Evolutionary conservation across 192 early-diverging fungal species (phyloP).

Genomic region (Dissophora ornata): DNA sequence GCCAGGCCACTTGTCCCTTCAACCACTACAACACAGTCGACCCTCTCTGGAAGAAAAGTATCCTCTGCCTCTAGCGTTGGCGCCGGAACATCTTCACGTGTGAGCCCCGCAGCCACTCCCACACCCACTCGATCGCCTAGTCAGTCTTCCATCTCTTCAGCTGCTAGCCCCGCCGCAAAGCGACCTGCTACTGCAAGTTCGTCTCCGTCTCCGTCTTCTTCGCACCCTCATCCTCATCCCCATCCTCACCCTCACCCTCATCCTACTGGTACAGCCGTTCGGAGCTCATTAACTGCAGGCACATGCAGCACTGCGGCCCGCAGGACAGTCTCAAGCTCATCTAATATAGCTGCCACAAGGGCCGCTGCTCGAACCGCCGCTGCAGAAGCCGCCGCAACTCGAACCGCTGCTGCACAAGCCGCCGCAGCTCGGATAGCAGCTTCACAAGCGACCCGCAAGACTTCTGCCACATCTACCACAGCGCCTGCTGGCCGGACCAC

Average conservation of each 20-base stretch:
- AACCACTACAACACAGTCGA: neutral
- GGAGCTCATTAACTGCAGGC: neutral
- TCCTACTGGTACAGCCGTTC: too few relatives aligned
- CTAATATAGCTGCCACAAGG: neutral
- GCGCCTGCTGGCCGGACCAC: neutral
- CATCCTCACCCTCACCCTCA: too few relatives aligned
- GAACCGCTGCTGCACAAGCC: too few relatives aligned
- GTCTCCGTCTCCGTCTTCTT: neutral
- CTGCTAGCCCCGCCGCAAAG: neutral
- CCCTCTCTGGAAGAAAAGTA: constrained; percentile 24
- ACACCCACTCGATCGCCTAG: constrained; percentile 10
- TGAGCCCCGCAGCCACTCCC: constrained; percentile 16
- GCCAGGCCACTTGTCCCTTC: constrained; percentile 6
- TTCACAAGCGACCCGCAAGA: constrained; percentile 9
- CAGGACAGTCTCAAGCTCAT: constrained; percentile 3
- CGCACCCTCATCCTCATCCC: too few relatives aligned
- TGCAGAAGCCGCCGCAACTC: too few relatives aligned
- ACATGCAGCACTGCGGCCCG: neutral
- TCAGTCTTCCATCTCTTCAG: constrained; percentile 20
- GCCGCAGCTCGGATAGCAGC: constrained; percentile 21
- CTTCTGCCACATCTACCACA: constrained; percentile 12
- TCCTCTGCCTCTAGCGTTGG: constrained; percentile 32
- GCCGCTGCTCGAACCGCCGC: neutral
- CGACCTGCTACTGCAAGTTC: neutral
- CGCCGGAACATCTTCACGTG: neutral